Percentiles rank a stretch among this genome's conserved stretches.
These are phyloP conservation scores for Mycena sp. DNA, from an alignment of 1,284 basidiomycete species.

Conservation along the genomic window DNA sequence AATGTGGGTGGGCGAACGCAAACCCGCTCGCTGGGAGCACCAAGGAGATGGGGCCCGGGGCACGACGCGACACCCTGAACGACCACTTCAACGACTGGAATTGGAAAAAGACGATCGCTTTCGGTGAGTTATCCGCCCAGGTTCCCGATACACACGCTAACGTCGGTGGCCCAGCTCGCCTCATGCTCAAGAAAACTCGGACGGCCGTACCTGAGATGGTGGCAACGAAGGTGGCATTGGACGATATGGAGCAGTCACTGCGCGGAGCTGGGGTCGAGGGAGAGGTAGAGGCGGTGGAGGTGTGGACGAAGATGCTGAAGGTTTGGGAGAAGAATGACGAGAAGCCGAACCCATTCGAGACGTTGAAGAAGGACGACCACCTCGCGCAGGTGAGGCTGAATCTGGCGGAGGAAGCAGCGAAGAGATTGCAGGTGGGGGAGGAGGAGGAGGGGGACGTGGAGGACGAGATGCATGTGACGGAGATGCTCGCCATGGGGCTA, in stretches of 20 bases:
- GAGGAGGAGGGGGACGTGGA: background rate
- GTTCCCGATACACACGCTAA: background rate
- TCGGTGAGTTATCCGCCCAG: background rate
- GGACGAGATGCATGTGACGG: slow-evolving; percentile 7
- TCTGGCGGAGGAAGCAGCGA: slow-evolving; percentile 5
- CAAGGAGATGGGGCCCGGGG: slow-evolving; percentile 43
- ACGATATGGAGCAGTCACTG: slow-evolving; percentile 3
- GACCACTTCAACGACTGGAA: slow-evolving; percentile 39
- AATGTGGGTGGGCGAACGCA: slow-evolving; percentile 37
- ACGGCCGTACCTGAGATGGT: slow-evolving; percentile 17
- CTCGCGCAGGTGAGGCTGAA: slow-evolving; percentile 4
- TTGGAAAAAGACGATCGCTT: slow-evolving; percentile 32
- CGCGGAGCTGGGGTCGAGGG: background rate
- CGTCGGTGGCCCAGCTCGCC: slow-evolving; percentile 23
- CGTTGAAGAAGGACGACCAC: slow-evolving; percentile 1
- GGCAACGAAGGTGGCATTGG: slow-evolving; percentile 12
- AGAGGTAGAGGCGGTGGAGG: background rate
- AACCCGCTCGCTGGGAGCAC: slow-evolving; percentile 37
- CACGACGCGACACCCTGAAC: slow-evolving; percentile 37
- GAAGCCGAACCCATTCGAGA: slow-evolving; percentile 14
- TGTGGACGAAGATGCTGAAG: slow-evolving; percentile 11
- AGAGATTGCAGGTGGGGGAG: background rate
- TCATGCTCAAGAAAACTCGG: background rate
- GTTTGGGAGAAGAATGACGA: slow-evolving; percentile 7
- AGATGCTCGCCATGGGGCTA: slow-evolving; percentile 9